These are phyloP conservation scores for Kuraishia ogatae DNA, from an alignment of 805 yeast species.

Conservation along the genomic window DNA sequence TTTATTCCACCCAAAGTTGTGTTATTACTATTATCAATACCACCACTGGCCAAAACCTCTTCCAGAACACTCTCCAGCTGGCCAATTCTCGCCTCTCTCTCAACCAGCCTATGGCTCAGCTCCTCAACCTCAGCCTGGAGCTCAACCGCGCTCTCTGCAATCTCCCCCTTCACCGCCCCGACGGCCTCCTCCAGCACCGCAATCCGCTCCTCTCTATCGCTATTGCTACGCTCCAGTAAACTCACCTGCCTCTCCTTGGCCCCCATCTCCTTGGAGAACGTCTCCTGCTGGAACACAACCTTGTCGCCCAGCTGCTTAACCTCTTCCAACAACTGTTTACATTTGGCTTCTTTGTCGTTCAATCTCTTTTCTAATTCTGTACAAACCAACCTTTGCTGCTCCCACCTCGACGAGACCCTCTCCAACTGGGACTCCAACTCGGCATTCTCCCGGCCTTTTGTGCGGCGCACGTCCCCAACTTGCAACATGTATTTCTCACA, in stretches of 20 bases:
- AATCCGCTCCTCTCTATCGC: conserved; percentile 44
- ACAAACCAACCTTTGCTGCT: conserved; percentile 16
- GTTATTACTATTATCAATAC: too few relatives aligned
- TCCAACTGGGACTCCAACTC: conserved; percentile 27
- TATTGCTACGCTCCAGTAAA: conserved; percentile 43
- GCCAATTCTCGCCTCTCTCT: conserved; percentile 27
- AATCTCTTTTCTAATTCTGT: conserved; percentile 26
- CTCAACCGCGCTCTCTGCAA: conserved; percentile 26
- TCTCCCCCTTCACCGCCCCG: conserved; percentile 29
- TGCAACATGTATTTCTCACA: conserved; percentile 18
- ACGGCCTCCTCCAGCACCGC: conserved; percentile 40
- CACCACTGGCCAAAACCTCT: conserved; percentile 21
- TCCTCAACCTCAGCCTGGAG: conserved; percentile 27
- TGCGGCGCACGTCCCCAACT: conserved; percentile 17
- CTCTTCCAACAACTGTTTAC: conserved; percentile 34
- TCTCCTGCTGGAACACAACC: conserved; percentile 32
- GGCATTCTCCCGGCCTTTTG: conserved; percentile 21
- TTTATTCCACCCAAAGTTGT: background rate
- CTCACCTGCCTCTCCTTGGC: conserved; percentile 54
- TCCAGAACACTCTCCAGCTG: conserved; percentile 37
- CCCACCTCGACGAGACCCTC: conserved; percentile 20
- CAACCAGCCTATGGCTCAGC: conserved; percentile 25
- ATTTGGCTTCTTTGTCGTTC: conserved; percentile 24
- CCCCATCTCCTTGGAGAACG: conserved; percentile 47
- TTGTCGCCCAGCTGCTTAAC: conserved; percentile 39